Evolutionary conservation across 2,329 filamentous ascomycete species (phyloP), one percentile per base, ranked within the genome.

Genomic region (Trichoderma simmonsii): DNA sequence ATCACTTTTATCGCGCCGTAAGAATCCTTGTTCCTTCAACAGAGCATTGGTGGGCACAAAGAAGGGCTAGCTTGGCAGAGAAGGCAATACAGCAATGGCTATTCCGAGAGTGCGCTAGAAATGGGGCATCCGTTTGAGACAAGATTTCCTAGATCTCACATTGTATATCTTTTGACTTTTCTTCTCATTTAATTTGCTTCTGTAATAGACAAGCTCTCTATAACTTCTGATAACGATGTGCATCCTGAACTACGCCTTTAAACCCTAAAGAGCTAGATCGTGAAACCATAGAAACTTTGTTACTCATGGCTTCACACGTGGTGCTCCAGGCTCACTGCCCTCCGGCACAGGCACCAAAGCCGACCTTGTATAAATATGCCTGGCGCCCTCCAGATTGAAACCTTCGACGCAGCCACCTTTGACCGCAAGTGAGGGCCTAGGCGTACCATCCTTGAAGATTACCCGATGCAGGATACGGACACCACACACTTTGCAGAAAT

Each of bases 401-500:
- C 82, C 84, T 28, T 83, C 75, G 14, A 86, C 73, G 11, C 81
- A 79, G 0, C 85, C 85, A 3, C 83, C 85, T 77, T 87, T 87
- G 73, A 87, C 77, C 24, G 80, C 83, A 11, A 86, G 72, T 0
- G 80, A 83, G 0, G 77, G 34, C 32, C 81, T 78, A 4, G 80
- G 77, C 7, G 74, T 78, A 3, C 85, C 84, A 71, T 84, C 81
- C 1, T 77, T 72, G 7, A 81, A 75, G 26, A 81, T 77, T 48
- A 81, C 78, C 59, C 43, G n/a, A 21, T 51, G 43, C 43, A 51
- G 43, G 43, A 51, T 51, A 51, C 43, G 43, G 3, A 51, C 83
- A 15, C 85, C 85, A 75, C 84, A 86, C 4, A 73, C 75, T 18
- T 78, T 79, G 74, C 81, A 84, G 71, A 84, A 83, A 72, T 80